Base-by-base conservation (phyloP, 2,329 filamentous ascomycete species). In the Verticillium klebahnii region DNA sequence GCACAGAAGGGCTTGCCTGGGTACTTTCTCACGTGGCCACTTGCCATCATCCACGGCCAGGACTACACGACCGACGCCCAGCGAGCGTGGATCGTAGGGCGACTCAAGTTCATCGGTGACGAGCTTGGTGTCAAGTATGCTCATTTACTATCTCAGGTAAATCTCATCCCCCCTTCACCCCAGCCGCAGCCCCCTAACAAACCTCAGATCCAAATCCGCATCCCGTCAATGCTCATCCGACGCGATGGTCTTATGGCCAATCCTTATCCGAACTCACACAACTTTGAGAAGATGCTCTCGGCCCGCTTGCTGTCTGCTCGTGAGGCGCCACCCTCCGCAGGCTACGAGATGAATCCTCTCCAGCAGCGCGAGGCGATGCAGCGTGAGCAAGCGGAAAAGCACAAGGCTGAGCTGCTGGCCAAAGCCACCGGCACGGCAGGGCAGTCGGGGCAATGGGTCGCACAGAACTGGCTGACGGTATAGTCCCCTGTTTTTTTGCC, bases 141-240 rank as follows among this genome's bases (percentile, higher is more conserved):
- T 15, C 77, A 82, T 39, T 81, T 85, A 55, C 68, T 88, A 39
- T 75, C 77, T 19, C 76, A 82, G 73, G 85, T 86, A 78, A 71
- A 78, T 52, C 50, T 39, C 62, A 50, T 25, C 25, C 52, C 58
- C 50, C 29, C 61, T 56, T 6, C 29, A 29, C 29, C 29, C 29
- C 50, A 19, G 55, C 11, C 55, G 31, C 39, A 34, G 34, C 54
- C 14, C 39, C 11, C 11, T 32, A 9, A 25, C 32, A 8, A 31
- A 19, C 36, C 4, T 19, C 58, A 86, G 84, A 77, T 86, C 59
- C 79, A 84, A 68, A 72, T 87, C 59, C 83, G 85, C 29, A 77
- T 87, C 19, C 85, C 86, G 2, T 87, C 84, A 0, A 87, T 88
- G 85, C 77, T 87, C 64, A 86, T 88, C 69, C 79, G 77, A 32